Conservation (phyloP, 1,139 yeast species). For the Lodderomyces parapsilosis region DNA sequence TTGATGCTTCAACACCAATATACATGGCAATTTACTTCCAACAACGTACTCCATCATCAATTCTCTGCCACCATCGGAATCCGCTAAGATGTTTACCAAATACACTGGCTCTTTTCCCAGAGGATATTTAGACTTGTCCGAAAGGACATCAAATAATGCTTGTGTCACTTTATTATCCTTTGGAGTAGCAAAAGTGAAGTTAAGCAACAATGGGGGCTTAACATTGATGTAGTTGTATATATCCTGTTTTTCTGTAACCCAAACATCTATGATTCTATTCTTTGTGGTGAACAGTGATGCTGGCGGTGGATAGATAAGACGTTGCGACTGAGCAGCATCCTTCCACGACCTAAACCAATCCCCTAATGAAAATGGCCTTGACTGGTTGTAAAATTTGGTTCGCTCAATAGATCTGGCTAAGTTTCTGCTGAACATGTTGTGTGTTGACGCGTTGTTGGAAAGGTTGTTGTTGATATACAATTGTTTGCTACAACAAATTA, state of each 20-base stretch:
- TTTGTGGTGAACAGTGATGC: slow-evolving; percentile 38
- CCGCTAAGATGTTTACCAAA: slow-evolving; percentile 70
- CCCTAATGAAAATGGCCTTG: slow-evolving; percentile 12
- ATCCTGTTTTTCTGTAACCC: slow-evolving; percentile 50
- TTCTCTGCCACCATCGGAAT: slow-evolving; percentile 61
- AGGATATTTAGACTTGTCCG: slow-evolving; percentile 52
- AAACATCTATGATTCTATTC: slow-evolving; percentile 41
- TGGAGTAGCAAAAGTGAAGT: slow-evolving; percentile 72
- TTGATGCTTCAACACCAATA: slow-evolving; percentile 68
- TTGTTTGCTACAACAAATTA: too few relatives aligned
- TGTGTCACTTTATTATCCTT: slow-evolving; percentile 63
- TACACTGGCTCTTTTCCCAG: slow-evolving; percentile 34
- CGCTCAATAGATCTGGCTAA: slow-evolving; percentile 10
- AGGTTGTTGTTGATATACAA: too few relatives aligned
- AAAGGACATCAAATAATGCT: slow-evolving; percentile 54
- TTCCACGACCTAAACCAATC: slow-evolving; percentile 15
- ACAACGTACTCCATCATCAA: slow-evolving; percentile 60
- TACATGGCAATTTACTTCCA: slow-evolving; percentile 53
- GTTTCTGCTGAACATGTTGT: slow-evolving; percentile 13
- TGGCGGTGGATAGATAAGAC: slow-evolving; percentile 40
- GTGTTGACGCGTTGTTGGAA: too few relatives aligned
- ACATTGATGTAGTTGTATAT: slow-evolving; percentile 53
- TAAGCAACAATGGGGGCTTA: slow-evolving; percentile 63
- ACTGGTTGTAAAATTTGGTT: slow-evolving; percentile 1
- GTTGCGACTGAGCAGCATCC: slow-evolving; percentile 15